phyloP scores from a whole-genome alignment of 1,284 basidiomycete species.

The Gomphus bonarii region DNA sequence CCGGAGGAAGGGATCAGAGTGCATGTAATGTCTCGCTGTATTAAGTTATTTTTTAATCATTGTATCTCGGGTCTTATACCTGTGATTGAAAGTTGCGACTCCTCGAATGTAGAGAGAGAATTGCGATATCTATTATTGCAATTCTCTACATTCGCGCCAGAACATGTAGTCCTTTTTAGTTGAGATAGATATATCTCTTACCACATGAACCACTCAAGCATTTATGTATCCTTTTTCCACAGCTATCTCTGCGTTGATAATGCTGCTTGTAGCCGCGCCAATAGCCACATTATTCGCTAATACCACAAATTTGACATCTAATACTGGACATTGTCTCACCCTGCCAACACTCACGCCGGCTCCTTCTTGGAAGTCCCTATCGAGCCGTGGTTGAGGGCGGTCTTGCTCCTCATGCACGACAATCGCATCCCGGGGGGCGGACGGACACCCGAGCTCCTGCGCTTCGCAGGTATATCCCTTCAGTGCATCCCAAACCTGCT shows the following conservation, averaged over 20 bases:
- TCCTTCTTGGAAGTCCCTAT: conserved; percentile 86
- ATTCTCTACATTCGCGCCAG: too few relatives aligned
- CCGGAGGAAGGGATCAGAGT: not conserved
- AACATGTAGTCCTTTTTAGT: too few relatives aligned
- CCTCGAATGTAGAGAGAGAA: too few relatives aligned
- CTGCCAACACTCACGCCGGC: conserved; percentile 90
- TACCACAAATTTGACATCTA: conserved; percentile 95
- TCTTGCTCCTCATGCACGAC: conserved; percentile 89
- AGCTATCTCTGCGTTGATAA: conserved; percentile 97
- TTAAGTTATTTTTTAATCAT: too few relatives aligned
- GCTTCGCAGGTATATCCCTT: conserved; percentile 69
- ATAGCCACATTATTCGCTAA: conserved; percentile 94
- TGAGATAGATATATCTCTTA: too few relatives aligned
- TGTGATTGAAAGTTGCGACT: too few relatives aligned
- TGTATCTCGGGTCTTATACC: too few relatives aligned
- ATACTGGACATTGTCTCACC: conserved; percentile 81
- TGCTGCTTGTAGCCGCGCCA: conserved; percentile 93
- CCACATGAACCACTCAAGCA: not conserved
- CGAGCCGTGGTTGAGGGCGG: conserved; percentile 89
- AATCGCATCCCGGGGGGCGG: conserved; percentile 81
- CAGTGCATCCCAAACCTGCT: conserved; percentile 82
- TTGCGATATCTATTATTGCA: too few relatives aligned
- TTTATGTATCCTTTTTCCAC: conserved; percentile 64
- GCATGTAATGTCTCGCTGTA: too few relatives aligned
- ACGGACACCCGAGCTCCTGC: conserved; percentile 74